phyloP scores from a whole-genome alignment of 306 rosid species.

The Dicorynia guianensis region DNA sequence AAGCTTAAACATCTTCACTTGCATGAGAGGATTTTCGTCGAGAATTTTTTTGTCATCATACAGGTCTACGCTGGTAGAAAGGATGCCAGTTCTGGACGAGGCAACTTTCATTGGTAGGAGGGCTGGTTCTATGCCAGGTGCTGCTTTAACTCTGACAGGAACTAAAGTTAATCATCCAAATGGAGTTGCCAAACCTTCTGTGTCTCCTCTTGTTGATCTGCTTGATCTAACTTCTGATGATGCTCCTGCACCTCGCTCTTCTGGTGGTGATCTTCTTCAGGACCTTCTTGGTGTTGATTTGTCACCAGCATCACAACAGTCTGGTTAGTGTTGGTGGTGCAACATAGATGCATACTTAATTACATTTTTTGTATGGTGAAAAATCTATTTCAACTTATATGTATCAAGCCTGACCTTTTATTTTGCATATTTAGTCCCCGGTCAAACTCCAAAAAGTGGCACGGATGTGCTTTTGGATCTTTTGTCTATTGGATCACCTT shows the following conservation, averaged over 20 bases:
- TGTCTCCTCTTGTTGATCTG: constrained; percentile 86
- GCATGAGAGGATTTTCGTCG: constrained; percentile 1
- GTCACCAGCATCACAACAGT: constrained; percentile 59
- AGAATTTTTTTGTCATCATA: constrained; percentile 37
- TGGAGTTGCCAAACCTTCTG: constrained; percentile 74
- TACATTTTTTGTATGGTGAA: neutral
- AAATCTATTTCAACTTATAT: neutral
- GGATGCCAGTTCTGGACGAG: constrained; percentile 97
- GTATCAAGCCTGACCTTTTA: constrained; percentile 4
- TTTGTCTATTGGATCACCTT: constrained; percentile 64
- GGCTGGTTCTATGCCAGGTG: constrained; percentile 67
- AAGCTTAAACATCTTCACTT: constrained; percentile 25
- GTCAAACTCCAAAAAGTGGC: constrained; percentile 55
- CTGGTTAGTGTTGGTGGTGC: constrained; percentile 64
- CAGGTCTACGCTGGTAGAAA: constrained; percentile 86
- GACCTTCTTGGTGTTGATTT: constrained; percentile 93
- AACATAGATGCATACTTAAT: neutral
- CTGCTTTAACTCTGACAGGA: constrained; percentile 60
- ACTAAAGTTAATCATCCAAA: constrained; percentile 77
- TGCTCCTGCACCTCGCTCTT: constrained; percentile 76
- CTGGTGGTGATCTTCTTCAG: constrained; percentile 87
- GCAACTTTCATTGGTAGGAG: constrained; percentile 81
- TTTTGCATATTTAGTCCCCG: constrained; percentile 46
- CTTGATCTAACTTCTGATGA: constrained; percentile 88
- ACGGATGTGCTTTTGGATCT: constrained; percentile 68